phyloP scores from a whole-genome alignment of 2,329 filamentous ascomycete genomes.

The Calonectria henricotiae region DNA sequence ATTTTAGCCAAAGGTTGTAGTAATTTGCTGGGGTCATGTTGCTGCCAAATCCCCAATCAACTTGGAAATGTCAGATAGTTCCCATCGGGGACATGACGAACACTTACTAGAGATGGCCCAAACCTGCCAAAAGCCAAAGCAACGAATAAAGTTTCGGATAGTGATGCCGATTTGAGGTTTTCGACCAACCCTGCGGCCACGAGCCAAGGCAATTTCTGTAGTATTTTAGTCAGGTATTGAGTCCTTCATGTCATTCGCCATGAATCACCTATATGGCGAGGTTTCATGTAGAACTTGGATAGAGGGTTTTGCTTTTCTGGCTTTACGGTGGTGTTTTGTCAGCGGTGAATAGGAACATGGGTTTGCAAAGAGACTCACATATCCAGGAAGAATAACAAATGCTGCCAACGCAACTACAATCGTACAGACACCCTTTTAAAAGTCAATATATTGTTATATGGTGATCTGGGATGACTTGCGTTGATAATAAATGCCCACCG shows the following conservation, averaged over 20 bases:
- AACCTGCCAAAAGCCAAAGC: slow-evolving; percentile 19
- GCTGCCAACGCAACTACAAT: slow-evolving; percentile 18
- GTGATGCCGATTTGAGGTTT: slow-evolving; percentile 27
- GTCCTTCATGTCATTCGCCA: not conserved
- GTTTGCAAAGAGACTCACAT: not conserved
- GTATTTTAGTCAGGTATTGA: not conserved
- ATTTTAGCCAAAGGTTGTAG: slow-evolving; percentile 28
- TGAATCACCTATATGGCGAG: slow-evolving; percentile 14
- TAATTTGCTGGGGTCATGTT: slow-evolving; percentile 26
- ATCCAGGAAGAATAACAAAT: slow-evolving; percentile 23
- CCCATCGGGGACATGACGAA: not conserved
- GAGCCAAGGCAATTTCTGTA: slow-evolving; percentile 20
- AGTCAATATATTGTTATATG: not conserved
- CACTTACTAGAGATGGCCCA: slow-evolving; percentile 23
- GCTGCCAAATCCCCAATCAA: slow-evolving; percentile 17
- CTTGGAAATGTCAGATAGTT: not conserved
- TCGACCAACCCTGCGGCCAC: slow-evolving; percentile 5
- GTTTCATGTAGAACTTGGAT: slow-evolving; percentile 25
- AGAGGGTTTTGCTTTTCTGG: slow-evolving; percentile 15
- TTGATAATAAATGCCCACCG: slow-evolving; percentile 41
- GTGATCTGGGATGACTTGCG: not conserved
- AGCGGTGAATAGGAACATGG: not conserved
- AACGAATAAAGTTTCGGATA: not conserved
- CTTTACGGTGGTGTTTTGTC: not conserved
- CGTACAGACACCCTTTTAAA: slow-evolving; percentile 3